phyloP scores from a whole-genome alignment of 192 early-diverging fungal species.

The Mortierella claussenii region DNA sequence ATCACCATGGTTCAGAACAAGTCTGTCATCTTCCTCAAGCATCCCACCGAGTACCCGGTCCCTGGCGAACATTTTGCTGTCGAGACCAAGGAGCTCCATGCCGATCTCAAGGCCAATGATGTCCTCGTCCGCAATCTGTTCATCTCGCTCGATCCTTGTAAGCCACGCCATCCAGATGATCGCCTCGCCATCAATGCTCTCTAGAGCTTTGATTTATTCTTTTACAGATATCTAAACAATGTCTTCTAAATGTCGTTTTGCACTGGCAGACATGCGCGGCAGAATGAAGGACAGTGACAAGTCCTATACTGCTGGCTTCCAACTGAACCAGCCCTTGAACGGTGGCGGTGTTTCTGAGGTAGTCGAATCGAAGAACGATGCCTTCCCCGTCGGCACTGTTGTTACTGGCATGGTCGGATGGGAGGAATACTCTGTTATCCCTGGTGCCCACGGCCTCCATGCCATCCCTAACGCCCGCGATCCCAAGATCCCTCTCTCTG shows the following conservation, averaged over 20 bases:
- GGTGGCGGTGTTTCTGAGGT: slow-evolving; percentile 75
- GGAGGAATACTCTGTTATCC: slow-evolving; percentile 32
- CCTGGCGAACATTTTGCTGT: slow-evolving; percentile 64
- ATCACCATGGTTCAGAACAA: slow-evolving; percentile 60
- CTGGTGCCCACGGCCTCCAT: slow-evolving; percentile 23
- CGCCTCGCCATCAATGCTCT: not conserved
- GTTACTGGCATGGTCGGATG: slow-evolving; percentile 70
- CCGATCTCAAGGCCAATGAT: slow-evolving; percentile 58
- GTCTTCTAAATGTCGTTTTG: slow-evolving; percentile 24
- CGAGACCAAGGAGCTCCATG: slow-evolving; percentile 56
- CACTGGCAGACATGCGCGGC: slow-evolving; percentile 52
- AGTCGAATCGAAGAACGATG: slow-evolving; percentile 68
- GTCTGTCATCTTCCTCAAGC: slow-evolving; percentile 55
- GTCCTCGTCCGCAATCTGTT: slow-evolving; percentile 71
- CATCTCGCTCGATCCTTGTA: slow-evolving; percentile 84
- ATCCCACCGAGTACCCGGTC: slow-evolving; percentile 55
- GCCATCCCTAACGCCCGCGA: slow-evolving; percentile 24
- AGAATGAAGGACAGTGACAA: slow-evolving; percentile 33
- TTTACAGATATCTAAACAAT: not conserved
- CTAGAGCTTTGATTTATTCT: not conserved
- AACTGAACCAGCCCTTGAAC: slow-evolving; percentile 66
- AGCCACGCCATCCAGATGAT: slow-evolving; percentile 65
- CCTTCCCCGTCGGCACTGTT: slow-evolving; percentile 69
- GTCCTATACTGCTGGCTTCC: slow-evolving; percentile 33
- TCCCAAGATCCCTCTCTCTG: slow-evolving; percentile 39